A percentile compares a stretch with the other conserved stretches of the same genome.
These are phyloP conservation scores for Stemphylium vesicarium DNA, from an alignment of 2,329 filamentous ascomycete species.

Conservation along the genomic window DNA sequence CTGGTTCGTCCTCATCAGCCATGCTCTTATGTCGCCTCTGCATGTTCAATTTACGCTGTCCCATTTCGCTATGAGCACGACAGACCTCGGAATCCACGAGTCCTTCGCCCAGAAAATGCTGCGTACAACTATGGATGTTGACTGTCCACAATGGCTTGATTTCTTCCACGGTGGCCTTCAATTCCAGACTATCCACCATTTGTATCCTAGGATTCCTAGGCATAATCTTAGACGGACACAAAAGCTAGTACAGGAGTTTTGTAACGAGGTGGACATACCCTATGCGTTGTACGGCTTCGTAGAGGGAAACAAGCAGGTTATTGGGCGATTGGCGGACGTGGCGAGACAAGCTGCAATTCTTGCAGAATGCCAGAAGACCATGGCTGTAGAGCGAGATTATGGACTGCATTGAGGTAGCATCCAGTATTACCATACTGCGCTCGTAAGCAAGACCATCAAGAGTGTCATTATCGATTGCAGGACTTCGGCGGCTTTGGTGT, in stretches of 20 bases:
- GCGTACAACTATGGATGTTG: slow-evolving; percentile 75
- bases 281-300: slow-evolving; percentile 68
- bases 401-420: slow-evolving; percentile 37
- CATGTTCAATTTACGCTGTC: slow-evolving; percentile 76
- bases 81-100: slow-evolving; percentile 68
- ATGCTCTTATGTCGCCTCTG: slow-evolving; percentile 70
- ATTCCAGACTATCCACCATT: slow-evolving; percentile 74
- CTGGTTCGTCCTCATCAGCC: slow-evolving; percentile 67
- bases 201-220: slow-evolving; percentile 71
- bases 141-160: slow-evolving; percentile 74
- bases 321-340: slow-evolving; percentile 63
- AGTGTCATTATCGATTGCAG: too few species aligned
- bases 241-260: slow-evolving; percentile 67
- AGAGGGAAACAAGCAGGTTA: slow-evolving; percentile 66
- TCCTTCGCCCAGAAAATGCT: slow-evolving; percentile 74
- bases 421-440: too few species aligned
- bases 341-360: slow-evolving; percentile 66
- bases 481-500: too few species aligned
- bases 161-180: slow-evolving; percentile 75
- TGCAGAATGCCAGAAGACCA: slow-evolving; percentile 59
- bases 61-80: slow-evolving; percentile 74
- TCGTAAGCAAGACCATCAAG: too few species aligned
- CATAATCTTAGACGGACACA: slow-evolving; percentile 71
- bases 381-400: slow-evolving; percentile 44
- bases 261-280: slow-evolving; percentile 66